Evolutionary conservation across 176 grass and related monocot species (phyloP).

Genomic region (Areca catechu): DNA sequence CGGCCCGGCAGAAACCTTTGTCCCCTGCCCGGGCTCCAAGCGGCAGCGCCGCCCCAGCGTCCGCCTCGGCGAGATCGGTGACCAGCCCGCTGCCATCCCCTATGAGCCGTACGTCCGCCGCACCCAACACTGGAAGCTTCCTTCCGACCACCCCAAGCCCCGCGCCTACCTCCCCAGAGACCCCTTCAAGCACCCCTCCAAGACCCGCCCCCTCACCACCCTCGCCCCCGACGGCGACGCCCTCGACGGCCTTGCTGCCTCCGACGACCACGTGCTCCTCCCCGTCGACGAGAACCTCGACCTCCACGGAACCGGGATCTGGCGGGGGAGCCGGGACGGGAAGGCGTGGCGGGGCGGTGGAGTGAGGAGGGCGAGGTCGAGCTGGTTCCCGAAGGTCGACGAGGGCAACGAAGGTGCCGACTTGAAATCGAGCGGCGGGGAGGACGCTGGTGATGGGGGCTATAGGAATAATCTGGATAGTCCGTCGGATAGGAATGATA

Average conservation of each 20-base stretch:
- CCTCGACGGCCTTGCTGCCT: slow-evolving; percentile 2
- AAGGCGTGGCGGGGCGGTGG: slow-evolving; percentile 5
- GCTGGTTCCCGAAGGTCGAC: slow-evolving; percentile 9
- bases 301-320: neutral
- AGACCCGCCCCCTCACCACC: slow-evolving; percentile 31
- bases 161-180: slow-evolving; percentile 27
- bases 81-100: slow-evolving; percentile 30
- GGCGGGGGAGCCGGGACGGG: neutral
- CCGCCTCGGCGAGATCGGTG: slow-evolving; percentile 79
- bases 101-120: slow-evolving; percentile 37
- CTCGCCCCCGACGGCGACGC: slow-evolving; percentile 17
- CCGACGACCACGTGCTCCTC: slow-evolving; percentile 25
- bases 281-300: slow-evolving; percentile 7
- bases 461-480: slow-evolving; percentile 33
- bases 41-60: slow-evolving; percentile 83
- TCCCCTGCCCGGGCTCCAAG: slow-evolving; percentile 37
- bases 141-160: slow-evolving; percentile 4
- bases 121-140: slow-evolving; percentile 17
- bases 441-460: slow-evolving; percentile 36
- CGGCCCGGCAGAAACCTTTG: slow-evolving; percentile 4
- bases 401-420: slow-evolving; percentile 10
- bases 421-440: slow-evolving; percentile 4
- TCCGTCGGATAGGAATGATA: slow-evolving; percentile 15
- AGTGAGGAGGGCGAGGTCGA: slow-evolving; percentile 8
- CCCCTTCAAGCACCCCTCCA: slow-evolving; percentile 7